These are phyloP conservation scores for Myxozyma melibiosi DNA, from an alignment of 805 yeast species.

Conservation along the genomic window DNA sequence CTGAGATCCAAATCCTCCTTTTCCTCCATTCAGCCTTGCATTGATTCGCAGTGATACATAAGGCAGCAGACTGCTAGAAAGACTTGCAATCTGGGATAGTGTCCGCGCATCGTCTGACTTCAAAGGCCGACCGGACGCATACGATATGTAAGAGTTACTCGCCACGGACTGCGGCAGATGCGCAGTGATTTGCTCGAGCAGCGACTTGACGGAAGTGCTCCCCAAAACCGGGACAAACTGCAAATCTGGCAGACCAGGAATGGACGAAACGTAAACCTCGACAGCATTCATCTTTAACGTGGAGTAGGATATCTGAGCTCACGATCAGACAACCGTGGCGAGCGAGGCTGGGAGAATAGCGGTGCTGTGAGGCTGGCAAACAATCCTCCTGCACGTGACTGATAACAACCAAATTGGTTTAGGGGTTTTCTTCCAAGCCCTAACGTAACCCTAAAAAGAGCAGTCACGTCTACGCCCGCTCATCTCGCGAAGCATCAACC, in stretches of 20 bases:
- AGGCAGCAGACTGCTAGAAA: background rate
- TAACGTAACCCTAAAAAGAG: slow-evolving; percentile 2
- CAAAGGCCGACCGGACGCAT: slow-evolving; percentile 13
- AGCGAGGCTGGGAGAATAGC: too few species aligned
- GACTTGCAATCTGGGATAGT: background rate
- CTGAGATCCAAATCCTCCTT: slow-evolving; percentile 54
- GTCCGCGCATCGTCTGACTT: background rate
- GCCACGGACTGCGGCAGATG: slow-evolving; percentile 10
- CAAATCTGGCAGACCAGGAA: slow-evolving; percentile 3
- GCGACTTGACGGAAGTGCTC: background rate
- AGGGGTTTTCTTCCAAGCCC: too few species aligned
- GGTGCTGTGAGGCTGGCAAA: too few species aligned
- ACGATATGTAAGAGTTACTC: slow-evolving; percentile 2
- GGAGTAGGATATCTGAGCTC: background rate
- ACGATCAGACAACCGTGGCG: too few species aligned
- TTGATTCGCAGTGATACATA: slow-evolving; percentile 6
- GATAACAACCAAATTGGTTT: too few species aligned
- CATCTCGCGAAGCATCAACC: background rate
- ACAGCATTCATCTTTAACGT: background rate
- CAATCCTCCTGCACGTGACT: too few species aligned
- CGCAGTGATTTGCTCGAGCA: background rate
- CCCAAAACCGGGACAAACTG: background rate
- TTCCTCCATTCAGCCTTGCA: slow-evolving; percentile 47
- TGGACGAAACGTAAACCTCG: slow-evolving; percentile 6
- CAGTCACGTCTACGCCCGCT: background rate